Conservation (phyloP, 805 yeast genomes). For the Cyberlindnera xishuangbannaensis region DNA sequence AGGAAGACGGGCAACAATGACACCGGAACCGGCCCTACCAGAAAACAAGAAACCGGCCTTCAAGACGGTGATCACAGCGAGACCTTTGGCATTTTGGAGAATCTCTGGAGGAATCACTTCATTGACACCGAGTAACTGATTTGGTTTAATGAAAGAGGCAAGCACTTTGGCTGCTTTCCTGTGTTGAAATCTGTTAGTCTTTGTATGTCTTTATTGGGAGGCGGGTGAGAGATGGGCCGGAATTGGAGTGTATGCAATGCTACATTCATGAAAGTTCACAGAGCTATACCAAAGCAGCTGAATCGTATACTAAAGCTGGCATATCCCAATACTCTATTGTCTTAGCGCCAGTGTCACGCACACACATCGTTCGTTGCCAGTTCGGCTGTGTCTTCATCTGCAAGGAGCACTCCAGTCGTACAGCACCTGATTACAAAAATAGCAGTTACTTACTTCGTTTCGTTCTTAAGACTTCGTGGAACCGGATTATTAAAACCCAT, state of each 20-base stretch:
- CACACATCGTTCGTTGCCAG: no score
- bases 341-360: no score
- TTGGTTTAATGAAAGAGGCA: slow-evolving; percentile 88
- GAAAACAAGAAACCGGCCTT: slow-evolving; percentile 96
- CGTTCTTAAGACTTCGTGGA: slow-evolving; percentile 84
- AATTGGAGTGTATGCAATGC: no score
- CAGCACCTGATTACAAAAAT: no score
- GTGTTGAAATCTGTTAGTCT: slow-evolving; percentile 21
- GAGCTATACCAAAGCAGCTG: no score
- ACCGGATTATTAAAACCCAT: slow-evolving; percentile 92
- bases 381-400: no score
- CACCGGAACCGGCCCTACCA: slow-evolving; percentile 97
- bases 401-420: no score
- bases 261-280: no score
- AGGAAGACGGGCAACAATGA: slow-evolving; percentile 86
- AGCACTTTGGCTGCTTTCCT: slow-evolving; percentile 92
- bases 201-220: slow-evolving; percentile 3
- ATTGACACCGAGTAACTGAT: slow-evolving; percentile 86
- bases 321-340: no score
- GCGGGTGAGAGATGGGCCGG: neutral
- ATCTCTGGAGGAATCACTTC: slow-evolving; percentile 85
- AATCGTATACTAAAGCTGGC: no score
- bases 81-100: slow-evolving; percentile 84
- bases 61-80: slow-evolving; percentile 87
- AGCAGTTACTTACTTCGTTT: slow-evolving; percentile 69